These are phyloP conservation scores for Ceratobasidium sp. DNA, from an alignment of 1,284 basidiomycete genomes.

Conservation along the genomic window DNA sequence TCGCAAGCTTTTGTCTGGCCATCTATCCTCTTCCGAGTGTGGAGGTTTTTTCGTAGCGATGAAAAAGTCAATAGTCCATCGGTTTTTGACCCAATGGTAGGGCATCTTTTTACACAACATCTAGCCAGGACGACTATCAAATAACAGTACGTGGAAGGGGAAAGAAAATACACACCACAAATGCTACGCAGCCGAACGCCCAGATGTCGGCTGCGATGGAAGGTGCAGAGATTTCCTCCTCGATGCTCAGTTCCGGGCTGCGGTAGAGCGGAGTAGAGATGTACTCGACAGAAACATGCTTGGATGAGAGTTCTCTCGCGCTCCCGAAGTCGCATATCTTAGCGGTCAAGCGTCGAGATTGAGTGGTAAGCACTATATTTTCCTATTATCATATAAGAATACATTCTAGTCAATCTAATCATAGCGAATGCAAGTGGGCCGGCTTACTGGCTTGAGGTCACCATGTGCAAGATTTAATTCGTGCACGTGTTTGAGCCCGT, in stretches of 20 bases:
- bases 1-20: slow-evolving; percentile 7
- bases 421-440: neutral
- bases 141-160: no score
- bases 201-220: slow-evolving; percentile 17
- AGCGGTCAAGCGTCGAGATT: slow-evolving; percentile 8
- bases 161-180: slow-evolving; percentile 30
- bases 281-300: neutral
- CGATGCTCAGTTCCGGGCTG: slow-evolving; percentile 16
- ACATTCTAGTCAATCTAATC: neutral
- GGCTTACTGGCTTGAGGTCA: slow-evolving; percentile 29
- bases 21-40: slow-evolving; percentile 11
- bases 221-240: neutral
- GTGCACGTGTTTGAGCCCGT: slow-evolving; percentile 22
- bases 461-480: slow-evolving; percentile 22
- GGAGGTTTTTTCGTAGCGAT: slow-evolving; percentile 22
- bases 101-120: slow-evolving; percentile 31
- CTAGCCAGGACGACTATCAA: neutral
- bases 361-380: slow-evolving; percentile 15
- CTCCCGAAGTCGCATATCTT: slow-evolving; percentile 36
- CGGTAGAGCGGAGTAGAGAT: slow-evolving; percentile 13
- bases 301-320: neutral
- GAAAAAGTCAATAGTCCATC: slow-evolving; percentile 11
- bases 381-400: neutral
- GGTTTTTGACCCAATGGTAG: slow-evolving; percentile 31
- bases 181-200: slow-evolving; percentile 31